Evolutionary conservation across 768 basidiomycete species (phyloP), one percentile per base, ranked within the genome.

Genomic region (Kwoniella dendrophila): DNA sequence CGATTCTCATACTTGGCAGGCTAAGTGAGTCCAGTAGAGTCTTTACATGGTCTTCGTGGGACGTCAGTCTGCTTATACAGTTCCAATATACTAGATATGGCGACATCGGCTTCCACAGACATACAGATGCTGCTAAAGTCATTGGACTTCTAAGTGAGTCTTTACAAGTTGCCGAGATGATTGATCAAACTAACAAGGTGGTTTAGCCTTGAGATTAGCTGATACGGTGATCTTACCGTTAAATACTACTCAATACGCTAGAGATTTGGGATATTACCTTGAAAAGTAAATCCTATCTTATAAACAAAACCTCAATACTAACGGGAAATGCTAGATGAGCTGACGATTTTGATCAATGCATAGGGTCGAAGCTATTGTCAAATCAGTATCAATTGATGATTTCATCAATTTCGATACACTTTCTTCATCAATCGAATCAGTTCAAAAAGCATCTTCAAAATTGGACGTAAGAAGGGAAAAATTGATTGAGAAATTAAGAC

Each of bases 61-160:
- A 38, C 36, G 36, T 8, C 8, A 38, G 3, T 44, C n/a, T 10
- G 24, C 48, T 30, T 14, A 33, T 33, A 27, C n/a, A n/a, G n/a
- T n/a, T n/a, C n/a, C n/a, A n/a, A n/a, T n/a, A n/a, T n/a, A n/a
- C n/a, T 40, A 72, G 71, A 56, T 74, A 88, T 64, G 88, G 83
- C 20, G 91, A 92, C 73, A 86, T 88, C 36, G 85, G 84, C 20
- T 92, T 90, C 81, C 80, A 85, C 74, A 84, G 86, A 48, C 89
- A 91, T 54, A 83, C 85, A 49, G 87, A 87, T 40, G 82, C 88
- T 44, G 87, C 89, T 8, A 84, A 87, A 71, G 82, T 86, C 69
- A 76, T 89, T 2, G 89, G 87, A 22, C 74, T 88, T 32, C 80
- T 84, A 66, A 74, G 66, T 67, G 60, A 67, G 71, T 70, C n/a